Conservation (phyloP, 306 rosid species). For the Sphenostylis stenocarpa region DNA sequence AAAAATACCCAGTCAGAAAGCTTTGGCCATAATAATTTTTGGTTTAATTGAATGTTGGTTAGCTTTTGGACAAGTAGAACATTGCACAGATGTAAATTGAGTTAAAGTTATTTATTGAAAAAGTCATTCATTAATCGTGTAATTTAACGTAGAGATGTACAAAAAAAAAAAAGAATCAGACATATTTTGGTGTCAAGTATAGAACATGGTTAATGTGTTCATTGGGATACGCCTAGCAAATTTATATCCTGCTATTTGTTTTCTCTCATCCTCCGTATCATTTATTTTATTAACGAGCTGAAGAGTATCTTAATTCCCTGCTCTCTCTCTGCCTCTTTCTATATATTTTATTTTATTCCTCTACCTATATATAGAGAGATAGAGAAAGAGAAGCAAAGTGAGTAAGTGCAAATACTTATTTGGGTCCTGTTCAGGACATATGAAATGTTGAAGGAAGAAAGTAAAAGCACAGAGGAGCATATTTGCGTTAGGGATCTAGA, state of each 20-base stretch:
- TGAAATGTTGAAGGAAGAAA: slow-evolving; percentile 12
- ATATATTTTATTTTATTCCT: neutral
- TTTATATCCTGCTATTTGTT: neutral
- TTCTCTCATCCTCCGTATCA: neutral
- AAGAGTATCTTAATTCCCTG: neutral
- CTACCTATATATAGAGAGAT: neutral
- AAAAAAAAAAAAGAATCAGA: neutral
- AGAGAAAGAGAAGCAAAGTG: neutral
- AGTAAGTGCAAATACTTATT: neutral
- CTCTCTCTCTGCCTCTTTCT: neutral
- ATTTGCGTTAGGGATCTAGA: neutral
- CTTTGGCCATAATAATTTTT: neutral
- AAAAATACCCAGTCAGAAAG: neutral
- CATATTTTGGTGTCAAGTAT: neutral
- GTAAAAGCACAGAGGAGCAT: slow-evolving; percentile 9
- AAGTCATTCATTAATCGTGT: neutral
- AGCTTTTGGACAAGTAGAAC: neutral
- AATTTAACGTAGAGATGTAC: neutral
- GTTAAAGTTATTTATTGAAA: neutral
- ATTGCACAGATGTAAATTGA: neutral
- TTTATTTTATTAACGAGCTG: neutral
- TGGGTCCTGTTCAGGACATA: neutral
- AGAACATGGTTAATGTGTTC: neutral
- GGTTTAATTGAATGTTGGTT: neutral
- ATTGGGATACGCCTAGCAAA: neutral